These are phyloP conservation scores for Chamaecyparis obtusa DNA, from an alignment of 75 land plant species.

Conservation along the genomic window DNA sequence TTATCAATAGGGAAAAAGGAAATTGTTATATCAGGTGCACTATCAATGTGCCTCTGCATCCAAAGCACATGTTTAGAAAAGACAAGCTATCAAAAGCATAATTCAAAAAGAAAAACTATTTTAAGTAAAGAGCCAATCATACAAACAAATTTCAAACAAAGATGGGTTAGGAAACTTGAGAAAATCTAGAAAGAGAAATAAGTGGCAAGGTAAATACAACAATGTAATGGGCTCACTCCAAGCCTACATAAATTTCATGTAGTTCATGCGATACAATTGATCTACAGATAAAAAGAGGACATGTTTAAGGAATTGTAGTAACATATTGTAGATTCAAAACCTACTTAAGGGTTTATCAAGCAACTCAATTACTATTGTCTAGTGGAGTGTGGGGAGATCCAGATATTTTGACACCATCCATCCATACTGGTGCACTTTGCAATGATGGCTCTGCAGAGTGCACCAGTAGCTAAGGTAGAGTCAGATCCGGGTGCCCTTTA, in stretches of 20 bases:
- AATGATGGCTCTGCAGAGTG: no score
- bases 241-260: slow-evolving; percentile 77
- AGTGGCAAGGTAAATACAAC: not conserved
- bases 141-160: not conserved
- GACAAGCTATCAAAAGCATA: not conserved
- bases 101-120: not conserved
- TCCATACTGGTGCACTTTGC: no score
- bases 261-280: slow-evolving; percentile 76
- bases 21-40: slow-evolving; percentile 46
- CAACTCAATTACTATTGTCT: not conserved
- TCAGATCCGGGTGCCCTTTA: no score
- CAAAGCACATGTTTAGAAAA: slow-evolving; percentile 1
- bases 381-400: no score
- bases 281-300: slow-evolving; percentile 66
- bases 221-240: not conserved
- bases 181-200: not conserved
- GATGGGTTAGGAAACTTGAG: not conserved
- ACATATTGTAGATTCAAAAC: not conserved
- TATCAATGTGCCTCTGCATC: slow-evolving; percentile 47
- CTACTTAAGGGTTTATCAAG: not conserved
- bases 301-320: slow-evolving; percentile 15
- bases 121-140: not conserved
- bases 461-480: no score
- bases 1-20: slow-evolving; percentile 55
- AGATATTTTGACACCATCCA: no score